Percentiles rank a stretch among this genome's conserved stretches.
These are phyloP conservation scores for Aspergillus phoenicis DNA, from an alignment of 2,329 filamentous ascomycete genomes.

Conservation along the genomic window DNA sequence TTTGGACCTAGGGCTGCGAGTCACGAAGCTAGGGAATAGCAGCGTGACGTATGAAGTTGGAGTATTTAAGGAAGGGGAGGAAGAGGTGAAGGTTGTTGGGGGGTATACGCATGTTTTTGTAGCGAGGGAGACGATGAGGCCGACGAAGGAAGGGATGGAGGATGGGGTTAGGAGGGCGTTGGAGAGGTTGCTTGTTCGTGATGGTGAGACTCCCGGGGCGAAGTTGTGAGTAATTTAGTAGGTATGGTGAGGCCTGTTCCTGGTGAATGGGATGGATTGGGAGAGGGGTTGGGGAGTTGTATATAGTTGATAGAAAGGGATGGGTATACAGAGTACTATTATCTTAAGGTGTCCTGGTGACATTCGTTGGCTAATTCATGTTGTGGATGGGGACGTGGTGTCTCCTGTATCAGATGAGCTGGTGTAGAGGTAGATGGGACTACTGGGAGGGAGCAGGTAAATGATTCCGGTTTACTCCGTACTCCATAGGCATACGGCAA, in stretches of 20 bases:
- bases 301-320: not conserved
- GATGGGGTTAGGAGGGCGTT: constrained; percentile 54
- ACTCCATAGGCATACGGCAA: too few relatives aligned
- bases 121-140: constrained; percentile 69
- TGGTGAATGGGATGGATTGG: not conserved
- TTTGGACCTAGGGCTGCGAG: constrained; percentile 77
- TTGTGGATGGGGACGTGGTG: not conserved
- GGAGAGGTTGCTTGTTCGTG: constrained; percentile 54
- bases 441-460: too few relatives aligned
- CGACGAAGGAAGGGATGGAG: constrained; percentile 60
- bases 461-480: too few relatives aligned
- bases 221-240: not conserved
- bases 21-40: constrained; percentile 80
- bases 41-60: constrained; percentile 90
- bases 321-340: too few relatives aligned
- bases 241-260: not conserved
- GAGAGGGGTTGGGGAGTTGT: not conserved
- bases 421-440: not conserved
- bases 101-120: constrained; percentile 89
- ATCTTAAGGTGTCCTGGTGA: not conserved
- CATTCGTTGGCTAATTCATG: not conserved
- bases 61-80: constrained; percentile 74
- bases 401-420: too few relatives aligned
- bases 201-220: not conserved
- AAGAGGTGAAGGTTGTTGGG: constrained; percentile 78